phyloP scores from a whole-genome alignment of 768 basidiomycete genomes.

The Pleurotus sapidus region DNA sequence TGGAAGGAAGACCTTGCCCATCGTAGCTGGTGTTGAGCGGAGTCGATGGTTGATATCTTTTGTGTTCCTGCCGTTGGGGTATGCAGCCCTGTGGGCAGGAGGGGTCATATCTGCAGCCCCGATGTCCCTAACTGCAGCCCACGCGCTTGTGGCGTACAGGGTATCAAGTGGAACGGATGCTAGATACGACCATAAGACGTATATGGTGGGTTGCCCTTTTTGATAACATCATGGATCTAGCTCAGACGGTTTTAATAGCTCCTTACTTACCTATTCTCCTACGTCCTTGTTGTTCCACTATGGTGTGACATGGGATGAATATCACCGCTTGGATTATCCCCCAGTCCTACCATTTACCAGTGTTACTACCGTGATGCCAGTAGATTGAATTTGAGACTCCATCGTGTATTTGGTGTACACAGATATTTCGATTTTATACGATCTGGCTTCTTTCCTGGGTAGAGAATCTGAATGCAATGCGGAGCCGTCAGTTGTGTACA shows the following conservation, averaged over 20 bases:
- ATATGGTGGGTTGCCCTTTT: conserved; percentile 12
- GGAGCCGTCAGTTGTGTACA: too few species aligned
- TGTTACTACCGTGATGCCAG: too few species aligned
- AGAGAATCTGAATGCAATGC: too few species aligned
- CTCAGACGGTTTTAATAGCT: not conserved
- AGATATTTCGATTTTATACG: too few species aligned
- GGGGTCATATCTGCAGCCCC: conserved; percentile 1
- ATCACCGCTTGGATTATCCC: too few species aligned
- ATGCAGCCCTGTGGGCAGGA: conserved; percentile 1
- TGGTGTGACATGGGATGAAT: not conserved
- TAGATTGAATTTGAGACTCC: too few species aligned
- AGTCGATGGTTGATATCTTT: conserved; percentile 9
- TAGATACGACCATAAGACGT: conserved; percentile 16
- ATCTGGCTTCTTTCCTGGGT: too few species aligned
- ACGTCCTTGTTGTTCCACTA: not conserved
- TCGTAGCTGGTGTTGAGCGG: conserved; percentile 9
- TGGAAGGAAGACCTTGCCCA: conserved; percentile 12
- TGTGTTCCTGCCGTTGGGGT: conserved; percentile 8
- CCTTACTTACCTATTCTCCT: conserved; percentile 10
- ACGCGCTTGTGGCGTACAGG: conserved; percentile 11
- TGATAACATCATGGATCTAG: not conserved
- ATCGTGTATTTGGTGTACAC: too few species aligned
- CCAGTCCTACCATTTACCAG: too few species aligned
- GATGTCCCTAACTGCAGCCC: not conserved
- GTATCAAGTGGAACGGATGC: conserved; percentile 3